Base-by-base conservation (phyloP, 2,329 filamentous ascomycete species). In the Cordyceps cateniannulata region DNA sequence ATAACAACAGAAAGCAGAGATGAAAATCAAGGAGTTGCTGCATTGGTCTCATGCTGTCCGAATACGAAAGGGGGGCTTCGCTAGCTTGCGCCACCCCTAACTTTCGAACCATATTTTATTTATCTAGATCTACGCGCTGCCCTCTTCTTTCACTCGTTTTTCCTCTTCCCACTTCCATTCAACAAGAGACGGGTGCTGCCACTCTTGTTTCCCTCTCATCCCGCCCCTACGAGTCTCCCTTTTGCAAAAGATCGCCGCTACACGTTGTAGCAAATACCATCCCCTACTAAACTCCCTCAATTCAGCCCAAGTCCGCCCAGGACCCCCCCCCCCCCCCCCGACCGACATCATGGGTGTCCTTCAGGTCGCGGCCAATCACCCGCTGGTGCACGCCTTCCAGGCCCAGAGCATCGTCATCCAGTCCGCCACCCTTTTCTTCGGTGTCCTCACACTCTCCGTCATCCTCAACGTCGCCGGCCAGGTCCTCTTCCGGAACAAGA, bases 381-480 rank as follows among this genome's bases (percentile, higher is more conserved):
- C 78, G 67, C 71, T 80, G 73, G 75, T 75, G 71, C 76, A 80
- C 66, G 75, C 79, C 66, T 80, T 81, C 71, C 73, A 75, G 54
- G 69, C 77, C 66, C 77, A 85, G 65, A 76, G 78, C 22, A 71
- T 75, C 27, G 76, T 70, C 29, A 72, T 75, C 62, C 82, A 85
- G 73, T 71, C 82, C 48, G 77, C 71, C 63, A 71, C 79, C 62
- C 74, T 73, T 52, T 59, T 82, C 32, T 73, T 66, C 40, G 71
- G 69, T 47, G 71, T 84, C 62, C 49, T 88, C 63, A 72, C 76
- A 38, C 54, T 86, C 61, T 74, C 85, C 20, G 83, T 97, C 61
- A 71, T 90, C 62, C 70, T 93, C 77, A 97, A 98, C 74, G 86
- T 98, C 65, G 70, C 90, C 67, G 81, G 81, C 65, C 93, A 98